phyloP scores from a whole-genome alignment of 257 asterid species.

The Euphrasia confusa region DNA sequence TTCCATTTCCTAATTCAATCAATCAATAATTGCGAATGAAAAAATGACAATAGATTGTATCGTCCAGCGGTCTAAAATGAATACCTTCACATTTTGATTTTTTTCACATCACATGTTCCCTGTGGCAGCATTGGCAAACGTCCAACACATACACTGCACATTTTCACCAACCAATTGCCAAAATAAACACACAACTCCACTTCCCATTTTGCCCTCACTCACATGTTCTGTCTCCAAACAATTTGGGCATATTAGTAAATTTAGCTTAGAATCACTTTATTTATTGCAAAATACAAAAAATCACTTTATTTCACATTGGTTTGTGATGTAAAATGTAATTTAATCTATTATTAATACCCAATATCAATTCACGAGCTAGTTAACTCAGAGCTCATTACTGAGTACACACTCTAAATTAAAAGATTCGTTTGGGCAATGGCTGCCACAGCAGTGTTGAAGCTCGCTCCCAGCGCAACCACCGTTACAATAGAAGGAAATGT shows the following conservation, averaged over 20 bases:
- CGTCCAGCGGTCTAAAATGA: constrained; percentile 33
- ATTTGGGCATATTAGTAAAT: no score
- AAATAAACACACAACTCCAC: background rate
- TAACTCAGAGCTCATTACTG: no score
- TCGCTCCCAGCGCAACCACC: constrained; percentile 25
- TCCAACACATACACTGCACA: constrained; percentile 19
- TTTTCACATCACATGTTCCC: constrained; percentile 21
- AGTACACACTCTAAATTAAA: constrained; percentile 1
- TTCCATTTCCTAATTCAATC: no score
- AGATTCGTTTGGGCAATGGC: constrained; percentile 34
- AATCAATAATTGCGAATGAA: background rate
- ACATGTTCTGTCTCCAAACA: constrained; percentile 22
- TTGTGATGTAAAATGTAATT: no score
- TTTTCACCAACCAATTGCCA: constrained; percentile 5
- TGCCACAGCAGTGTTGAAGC: constrained; percentile 32
- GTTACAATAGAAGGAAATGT: constrained; percentile 23
- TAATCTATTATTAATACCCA: no score
- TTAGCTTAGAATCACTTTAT: no score
- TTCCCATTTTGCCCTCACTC: constrained; percentile 31
- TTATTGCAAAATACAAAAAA: no score
- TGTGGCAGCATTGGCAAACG: constrained; percentile 21
- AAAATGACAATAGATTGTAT: no score
- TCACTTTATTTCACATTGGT: no score
- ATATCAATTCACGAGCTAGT: no score
- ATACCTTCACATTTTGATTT: constrained; percentile 7